These are phyloP conservation scores for Guadua angustifolia DNA, from an alignment of 176 grass and related monocot genomes.

Conservation along the genomic window DNA sequence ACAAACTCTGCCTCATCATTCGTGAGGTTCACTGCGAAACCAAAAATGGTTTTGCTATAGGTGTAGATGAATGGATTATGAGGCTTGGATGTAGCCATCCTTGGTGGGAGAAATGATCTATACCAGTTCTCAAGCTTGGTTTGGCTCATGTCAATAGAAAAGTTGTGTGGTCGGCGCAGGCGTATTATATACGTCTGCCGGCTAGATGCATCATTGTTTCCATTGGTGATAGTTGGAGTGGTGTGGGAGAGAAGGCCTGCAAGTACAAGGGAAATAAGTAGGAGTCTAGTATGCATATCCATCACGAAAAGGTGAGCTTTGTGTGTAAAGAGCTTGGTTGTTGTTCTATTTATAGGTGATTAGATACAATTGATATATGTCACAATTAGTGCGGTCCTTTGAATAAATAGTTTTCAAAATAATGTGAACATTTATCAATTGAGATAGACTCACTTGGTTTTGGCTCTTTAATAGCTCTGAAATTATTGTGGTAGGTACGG, in stretches of 20 bases:
- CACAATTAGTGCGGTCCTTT: neutral
- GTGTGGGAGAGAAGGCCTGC: neutral
- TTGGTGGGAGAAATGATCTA: constrained; percentile 56
- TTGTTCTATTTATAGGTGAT: constrained; percentile 18
- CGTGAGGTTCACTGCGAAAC: constrained; percentile 49
- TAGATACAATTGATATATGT: neutral
- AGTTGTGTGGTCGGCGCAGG: constrained; percentile 34
- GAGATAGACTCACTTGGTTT: too few relatives aligned
- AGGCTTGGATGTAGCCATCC: neutral
- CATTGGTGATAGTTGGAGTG: neutral
- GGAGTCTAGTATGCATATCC: neutral
- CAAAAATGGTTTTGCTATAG: constrained; percentile 49
- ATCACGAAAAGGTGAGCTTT: neutral
- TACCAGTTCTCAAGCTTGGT: constrained; percentile 51
- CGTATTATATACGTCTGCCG: constrained; percentile 42
- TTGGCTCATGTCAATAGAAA: neutral
- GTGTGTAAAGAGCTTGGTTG: neutral
- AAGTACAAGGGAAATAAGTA: constrained; percentile 23
- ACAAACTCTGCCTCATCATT: constrained; percentile 36
- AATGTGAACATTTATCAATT: neutral
- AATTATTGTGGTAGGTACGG: too few relatives aligned
- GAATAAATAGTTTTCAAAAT: neutral
- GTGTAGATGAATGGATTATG: constrained; percentile 44
- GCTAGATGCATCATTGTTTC: neutral
- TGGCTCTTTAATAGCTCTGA: neutral